Evolutionary conservation across 148 eudicot genomes (phyloP), one percentile per base, ranked within the genome.

Genomic region (Gaultheria prostrata): DNA sequence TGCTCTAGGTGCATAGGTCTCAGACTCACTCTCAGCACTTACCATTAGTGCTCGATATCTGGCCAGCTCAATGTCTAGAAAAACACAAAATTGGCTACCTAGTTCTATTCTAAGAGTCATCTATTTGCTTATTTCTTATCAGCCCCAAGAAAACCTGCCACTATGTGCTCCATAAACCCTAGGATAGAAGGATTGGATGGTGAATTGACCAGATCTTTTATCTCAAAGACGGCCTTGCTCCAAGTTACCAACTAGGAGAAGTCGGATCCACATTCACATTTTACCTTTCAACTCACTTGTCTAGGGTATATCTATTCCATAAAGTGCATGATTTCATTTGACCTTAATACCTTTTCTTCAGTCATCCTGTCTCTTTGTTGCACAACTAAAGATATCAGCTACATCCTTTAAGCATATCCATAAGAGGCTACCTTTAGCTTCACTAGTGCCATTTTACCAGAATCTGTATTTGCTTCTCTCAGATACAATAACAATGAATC

Each of bases 351-450:
- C 13, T 32, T 17, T 71, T 43, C 48, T 35, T 3, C 3, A 20
- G 18, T 18, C 28, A 7, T 35, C 76, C 76, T 43, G 6, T 18
- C 46, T 80, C 53, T 39, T 61, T 80, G 14, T 63, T 15, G 39
- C 20, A 48, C 24, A 63, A 61, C 56, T 35, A 80, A 39, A 28
- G 20, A 80, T 54, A 6, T 63, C 82, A 61, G 32, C 17, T 45
- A 80, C 73, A 61, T 80, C 53, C 39, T 45, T 45, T 26, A 67
- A 59, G 45, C 51, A 53, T 56, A 48, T 79, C 81, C 72, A 39
- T 43, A 26, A 57, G 26, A 57, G 45, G 72, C 70, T 14, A 24
- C 82, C 82, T 39, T 48, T 35, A 79, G 71, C 32, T 59, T 79
- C 82, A 13, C 17, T 11, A 12, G 26, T 48, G 33, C 78, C 56